Percentiles rank a stretch among this genome's conserved stretches.
Conservation (phyloP, 306 rosid species). For the Quercus robur region DNA sequence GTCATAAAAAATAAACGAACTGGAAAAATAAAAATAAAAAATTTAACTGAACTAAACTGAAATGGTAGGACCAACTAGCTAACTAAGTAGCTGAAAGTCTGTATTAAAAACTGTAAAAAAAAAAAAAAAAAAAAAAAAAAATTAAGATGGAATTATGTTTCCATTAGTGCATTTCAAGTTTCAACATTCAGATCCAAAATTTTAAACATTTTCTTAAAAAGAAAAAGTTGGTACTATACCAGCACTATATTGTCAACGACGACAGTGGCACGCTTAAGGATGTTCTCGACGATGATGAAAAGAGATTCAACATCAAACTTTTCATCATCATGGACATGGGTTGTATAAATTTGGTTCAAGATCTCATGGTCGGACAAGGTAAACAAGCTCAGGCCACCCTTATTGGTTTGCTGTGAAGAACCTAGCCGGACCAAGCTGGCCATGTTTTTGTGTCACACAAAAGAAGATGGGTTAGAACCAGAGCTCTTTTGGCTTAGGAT, state of each 20-base stretch:
- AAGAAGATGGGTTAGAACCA: neutral
- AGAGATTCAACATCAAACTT: slow-evolving; percentile 38
- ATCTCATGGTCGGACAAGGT: neutral
- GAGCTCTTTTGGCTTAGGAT: neutral
- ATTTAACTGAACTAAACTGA: too few species aligned
- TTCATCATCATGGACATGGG: slow-evolving; percentile 35
- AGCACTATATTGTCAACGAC: slow-evolving; percentile 19
- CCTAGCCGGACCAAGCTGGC: neutral
- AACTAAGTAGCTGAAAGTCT: too few species aligned
- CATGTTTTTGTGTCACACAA: neutral
- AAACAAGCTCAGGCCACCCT: neutral
- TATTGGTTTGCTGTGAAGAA: neutral
- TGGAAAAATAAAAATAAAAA: too few species aligned
- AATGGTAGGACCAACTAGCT: too few species aligned
- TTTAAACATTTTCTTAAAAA: too few species aligned
- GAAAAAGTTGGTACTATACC: neutral
- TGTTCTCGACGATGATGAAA: slow-evolving; percentile 32
- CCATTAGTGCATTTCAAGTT: too few species aligned
- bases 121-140: too few species aligned
- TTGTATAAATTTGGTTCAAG: neutral
- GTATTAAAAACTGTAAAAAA: too few species aligned
- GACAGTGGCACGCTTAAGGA: slow-evolving; percentile 26
- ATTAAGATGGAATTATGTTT: too few species aligned
- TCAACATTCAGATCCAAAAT: too few species aligned
- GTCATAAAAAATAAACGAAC: too few species aligned